These are phyloP conservation scores for Claviceps arundinis DNA, from an alignment of 2,329 filamentous ascomycete genomes.

Conservation along the genomic window DNA sequence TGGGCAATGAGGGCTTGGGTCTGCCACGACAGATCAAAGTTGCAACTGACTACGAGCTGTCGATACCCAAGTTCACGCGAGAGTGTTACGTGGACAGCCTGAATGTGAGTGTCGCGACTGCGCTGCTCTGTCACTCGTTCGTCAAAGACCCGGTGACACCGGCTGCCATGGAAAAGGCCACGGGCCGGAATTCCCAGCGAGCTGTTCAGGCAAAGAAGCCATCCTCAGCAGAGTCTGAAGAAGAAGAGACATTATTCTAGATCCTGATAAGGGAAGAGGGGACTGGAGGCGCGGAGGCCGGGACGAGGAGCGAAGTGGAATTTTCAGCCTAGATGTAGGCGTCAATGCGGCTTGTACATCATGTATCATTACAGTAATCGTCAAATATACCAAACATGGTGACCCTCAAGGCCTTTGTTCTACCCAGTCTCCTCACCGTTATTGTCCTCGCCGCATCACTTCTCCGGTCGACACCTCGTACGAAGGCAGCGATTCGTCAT, in stretches of 20 bases:
- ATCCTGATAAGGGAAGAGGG: background rate
- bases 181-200: background rate
- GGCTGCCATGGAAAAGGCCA: background rate
- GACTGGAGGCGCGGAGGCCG: no score
- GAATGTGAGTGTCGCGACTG: slow-evolving; percentile 84
- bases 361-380: background rate
- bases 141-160: slow-evolving; percentile 24
- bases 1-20: slow-evolving; percentile 73
- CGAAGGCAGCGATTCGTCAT: background rate
- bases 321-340: background rate
- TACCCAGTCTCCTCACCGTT: no score
- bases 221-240: background rate
- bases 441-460: background rate
- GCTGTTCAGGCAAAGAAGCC: background rate
- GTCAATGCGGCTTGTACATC: background rate
- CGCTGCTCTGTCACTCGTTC: slow-evolving; percentile 60
- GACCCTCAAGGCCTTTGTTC: background rate
- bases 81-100: slow-evolving; percentile 65
- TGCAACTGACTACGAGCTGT: slow-evolving; percentile 50
- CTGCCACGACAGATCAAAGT: slow-evolving; percentile 50
- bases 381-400: background rate
- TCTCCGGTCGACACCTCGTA: background rate
- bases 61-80: slow-evolving; percentile 46
- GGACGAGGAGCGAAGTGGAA: background rate
- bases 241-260: background rate